phyloP scores from a whole-genome alignment of 805 yeast genomes.

The Saccharomyces jurei region DNA sequence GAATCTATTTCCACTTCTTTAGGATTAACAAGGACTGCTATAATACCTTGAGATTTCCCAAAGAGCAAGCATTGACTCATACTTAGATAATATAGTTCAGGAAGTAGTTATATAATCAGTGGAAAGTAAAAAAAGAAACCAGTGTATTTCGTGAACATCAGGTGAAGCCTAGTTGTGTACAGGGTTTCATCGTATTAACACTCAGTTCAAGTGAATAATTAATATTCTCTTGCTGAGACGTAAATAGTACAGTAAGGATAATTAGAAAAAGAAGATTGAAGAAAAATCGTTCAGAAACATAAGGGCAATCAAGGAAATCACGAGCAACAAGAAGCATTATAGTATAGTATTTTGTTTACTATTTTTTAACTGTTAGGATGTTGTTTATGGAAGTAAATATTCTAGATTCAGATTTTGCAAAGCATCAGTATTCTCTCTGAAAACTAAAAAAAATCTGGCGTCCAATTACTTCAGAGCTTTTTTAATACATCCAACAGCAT shows the following conservation, averaged over 20 bases:
- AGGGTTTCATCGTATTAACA: not conserved
- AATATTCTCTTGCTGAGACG: not conserved
- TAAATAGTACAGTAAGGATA: not conserved
- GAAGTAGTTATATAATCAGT: not conserved
- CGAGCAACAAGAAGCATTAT: too few relatives aligned
- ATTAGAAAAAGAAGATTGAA: too few relatives aligned
- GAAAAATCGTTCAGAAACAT: too few relatives aligned
- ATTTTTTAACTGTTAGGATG: too few relatives aligned
- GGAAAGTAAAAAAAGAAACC: not conserved
- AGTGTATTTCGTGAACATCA: not conserved
- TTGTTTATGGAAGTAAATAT: too few relatives aligned
- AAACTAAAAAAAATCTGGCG: too few relatives aligned
- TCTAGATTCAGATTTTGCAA: not conserved
- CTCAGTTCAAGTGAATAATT: too few relatives aligned
- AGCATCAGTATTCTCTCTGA: not conserved
- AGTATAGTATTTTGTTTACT: too few relatives aligned
- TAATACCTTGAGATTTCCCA: not conserved
- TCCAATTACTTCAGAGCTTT: too few relatives aligned
- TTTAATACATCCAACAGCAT: not conserved
- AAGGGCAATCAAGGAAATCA: too few relatives aligned
- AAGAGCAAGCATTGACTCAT: not conserved
- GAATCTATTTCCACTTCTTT: not conserved
- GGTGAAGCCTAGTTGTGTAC: not conserved
- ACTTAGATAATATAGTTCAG: not conserved
- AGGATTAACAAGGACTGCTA: not conserved